These are phyloP conservation scores for Hymenoscyphus repandus DNA, from an alignment of 2,329 filamentous ascomycete genomes.

Conservation along the genomic window DNA sequence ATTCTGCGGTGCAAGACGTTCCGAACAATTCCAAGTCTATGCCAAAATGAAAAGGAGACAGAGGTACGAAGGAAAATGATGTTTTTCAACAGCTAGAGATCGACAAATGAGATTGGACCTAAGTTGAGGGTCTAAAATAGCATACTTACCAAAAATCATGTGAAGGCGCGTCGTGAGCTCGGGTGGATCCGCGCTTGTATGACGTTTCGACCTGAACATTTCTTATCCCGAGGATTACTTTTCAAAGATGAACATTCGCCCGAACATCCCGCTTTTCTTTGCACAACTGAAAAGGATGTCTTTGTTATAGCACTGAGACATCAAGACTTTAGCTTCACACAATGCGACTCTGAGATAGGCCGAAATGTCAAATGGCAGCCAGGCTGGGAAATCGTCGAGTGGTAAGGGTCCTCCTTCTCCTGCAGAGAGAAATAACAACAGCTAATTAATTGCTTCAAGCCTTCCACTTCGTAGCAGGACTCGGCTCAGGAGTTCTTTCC, in stretches of 20 bases:
- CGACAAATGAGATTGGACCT: too few species aligned
- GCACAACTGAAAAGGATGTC: not conserved
- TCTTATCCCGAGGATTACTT: not conserved
- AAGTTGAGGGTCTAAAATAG: not conserved
- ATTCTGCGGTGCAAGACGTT: too few species aligned
- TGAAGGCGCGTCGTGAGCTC: not conserved
- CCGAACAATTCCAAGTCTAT: too few species aligned
- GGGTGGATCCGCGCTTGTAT: not conserved
- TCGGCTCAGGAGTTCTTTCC: slow-evolving; percentile 80
- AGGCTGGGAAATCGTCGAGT: slow-evolving; percentile 43
- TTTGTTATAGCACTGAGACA: not conserved
- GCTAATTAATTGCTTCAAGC: slow-evolving; percentile 37
- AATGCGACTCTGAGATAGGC: slow-evolving; percentile 21
- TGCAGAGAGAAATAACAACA: not conserved
- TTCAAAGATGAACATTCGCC: too few species aligned
- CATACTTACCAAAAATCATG: not conserved
- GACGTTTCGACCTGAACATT: slow-evolving; percentile 5
- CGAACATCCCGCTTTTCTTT: too few species aligned
- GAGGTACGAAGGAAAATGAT: too few species aligned
- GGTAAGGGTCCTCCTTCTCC: slow-evolving; percentile 33
- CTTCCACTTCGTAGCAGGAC: slow-evolving; percentile 84
- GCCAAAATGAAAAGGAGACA: too few species aligned
- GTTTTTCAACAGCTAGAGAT: too few species aligned
- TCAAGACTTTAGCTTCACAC: not conserved
- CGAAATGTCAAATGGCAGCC: slow-evolving; percentile 46